Evolutionary conservation across 2,329 filamentous ascomycete species (phyloP), one percentile per base, ranked within the genome.

Genomic region (Sclerotinia minor): DNA sequence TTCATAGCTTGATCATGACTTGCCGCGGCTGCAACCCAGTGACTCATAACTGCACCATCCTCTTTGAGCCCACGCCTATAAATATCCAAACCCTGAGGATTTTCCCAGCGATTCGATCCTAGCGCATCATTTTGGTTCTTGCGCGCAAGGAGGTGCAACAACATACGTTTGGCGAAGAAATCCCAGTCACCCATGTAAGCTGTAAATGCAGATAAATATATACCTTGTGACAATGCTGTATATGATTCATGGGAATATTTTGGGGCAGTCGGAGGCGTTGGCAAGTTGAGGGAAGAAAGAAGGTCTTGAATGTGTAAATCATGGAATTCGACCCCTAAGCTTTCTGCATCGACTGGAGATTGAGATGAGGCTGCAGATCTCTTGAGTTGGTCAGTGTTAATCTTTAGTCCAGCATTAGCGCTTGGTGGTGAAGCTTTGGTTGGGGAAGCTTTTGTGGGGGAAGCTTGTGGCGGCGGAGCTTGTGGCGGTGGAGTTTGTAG

Each of bases 61-160:
- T 91, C 85, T 71, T 85, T 83, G 67, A 89, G 78, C 75, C 85
- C 86, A 49, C 79, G 79, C 68, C 86, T 76, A 75, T 92, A 92
- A 67, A 84, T 83, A 21, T 80, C 76, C 32, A 88, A 81, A 0
- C 84, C 86, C 1, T 72, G 71, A 50, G 69, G 55, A 29, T 71
- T 83, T 79, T 32, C 82, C 83, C 64, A 82, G 81, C 26, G 79
- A 74, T 53, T 77, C 72, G 69, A 81, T n/a, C 68, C 69, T 29
- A 74, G 55, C 1, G 13, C 52, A 47, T 73, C 73, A 32, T 71
- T 79, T 47, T 82, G 76, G 1, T 77, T 76, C 69, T 84, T 83
- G 21, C 87, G 82, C 1, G 83, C 81, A 2, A 79, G 72, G 67
- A 89, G 85, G 73, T 89, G 86, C 24, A 83, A 78, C 5, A 85